Conservation (phyloP, 2,329 filamentous ascomycete species). For the Trichoderma sp. region DNA sequence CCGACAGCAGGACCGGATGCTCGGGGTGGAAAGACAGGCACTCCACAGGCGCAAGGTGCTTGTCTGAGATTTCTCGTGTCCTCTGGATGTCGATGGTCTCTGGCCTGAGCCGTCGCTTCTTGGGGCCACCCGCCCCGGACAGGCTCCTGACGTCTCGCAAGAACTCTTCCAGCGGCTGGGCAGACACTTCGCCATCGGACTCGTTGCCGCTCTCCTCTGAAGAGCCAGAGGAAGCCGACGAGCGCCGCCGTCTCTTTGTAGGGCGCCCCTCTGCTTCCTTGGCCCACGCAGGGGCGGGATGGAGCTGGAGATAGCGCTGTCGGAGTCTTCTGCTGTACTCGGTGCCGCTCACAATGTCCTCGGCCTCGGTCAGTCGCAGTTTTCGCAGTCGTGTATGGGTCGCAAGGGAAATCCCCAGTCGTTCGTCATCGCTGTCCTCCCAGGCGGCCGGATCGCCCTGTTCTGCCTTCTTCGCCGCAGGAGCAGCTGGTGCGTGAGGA, state of each 20-base stretch:
- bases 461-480: conserved; percentile 24
- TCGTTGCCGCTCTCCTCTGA: conserved; percentile 54
- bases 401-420: conserved; percentile 77
- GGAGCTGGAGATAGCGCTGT: conserved; percentile 65
- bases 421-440: conserved; percentile 95
- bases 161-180: conserved; percentile 74
- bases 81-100: conserved; percentile 89
- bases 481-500: conserved; percentile 31
- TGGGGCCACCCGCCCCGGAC: conserved; percentile 50
- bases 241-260: conserved; percentile 49
- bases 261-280: conserved; percentile 48
- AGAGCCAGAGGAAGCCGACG: conserved; percentile 50
- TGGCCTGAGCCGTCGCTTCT: conserved; percentile 71
- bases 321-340: conserved; percentile 81
- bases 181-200: conserved; percentile 59
- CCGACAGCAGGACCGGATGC: conserved; percentile 84
- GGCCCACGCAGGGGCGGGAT: conserved; percentile 61
- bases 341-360: conserved; percentile 80
- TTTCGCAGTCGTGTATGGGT: conserved; percentile 74
- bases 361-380: conserved; percentile 72
- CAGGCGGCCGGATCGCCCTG: conserved; percentile 60
- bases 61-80: conserved; percentile 77
- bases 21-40: conserved; percentile 86
- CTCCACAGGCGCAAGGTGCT: conserved; percentile 74
- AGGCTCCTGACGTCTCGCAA: conserved; percentile 72